phyloP scores from a whole-genome alignment of 116 monocot species.

The Zostera marina region DNA sequence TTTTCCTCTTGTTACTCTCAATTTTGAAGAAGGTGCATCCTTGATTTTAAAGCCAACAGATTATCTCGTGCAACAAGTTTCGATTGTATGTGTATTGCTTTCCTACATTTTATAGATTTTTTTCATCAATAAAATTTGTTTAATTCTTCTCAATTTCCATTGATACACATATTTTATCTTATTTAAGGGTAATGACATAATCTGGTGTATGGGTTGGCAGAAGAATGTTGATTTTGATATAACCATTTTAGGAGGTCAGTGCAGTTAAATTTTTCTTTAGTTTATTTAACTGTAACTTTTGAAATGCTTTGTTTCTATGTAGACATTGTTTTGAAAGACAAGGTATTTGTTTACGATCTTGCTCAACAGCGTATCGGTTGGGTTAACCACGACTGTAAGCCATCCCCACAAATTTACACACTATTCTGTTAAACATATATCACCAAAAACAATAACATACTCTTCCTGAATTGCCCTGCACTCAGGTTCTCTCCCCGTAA shows the following conservation, averaged over 20 bases:
- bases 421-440: neutral
- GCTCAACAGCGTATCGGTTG: constrained; percentile 19
- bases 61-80: constrained; percentile 77
- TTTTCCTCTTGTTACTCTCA: constrained; percentile 72
- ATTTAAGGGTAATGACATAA: constrained; percentile 38
- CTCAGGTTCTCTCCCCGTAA: constrained; percentile 16
- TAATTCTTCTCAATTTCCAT: neutral
- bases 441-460: neutral
- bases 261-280: neutral
- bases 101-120: too few species aligned
- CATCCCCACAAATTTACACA: too few species aligned
- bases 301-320: constrained; percentile 2
- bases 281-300: too few species aligned
- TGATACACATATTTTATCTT: neutral
- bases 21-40: constrained; percentile 60
- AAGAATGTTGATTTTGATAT: constrained; percentile 53
- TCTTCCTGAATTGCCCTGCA: neutral
- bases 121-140: neutral
- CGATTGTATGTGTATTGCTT: constrained; percentile 31
- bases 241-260: constrained; percentile 90
- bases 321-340: constrained; percentile 29
- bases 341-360: constrained; percentile 24
- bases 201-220: constrained; percentile 99
- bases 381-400: constrained; percentile 23
- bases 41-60: constrained; percentile 71